Percentiles rank a stretch among this genome's conserved stretches.
phyloP scores from a whole-genome alignment of 169 alveolate genomes.

The Perkinsus olseni region DNA sequence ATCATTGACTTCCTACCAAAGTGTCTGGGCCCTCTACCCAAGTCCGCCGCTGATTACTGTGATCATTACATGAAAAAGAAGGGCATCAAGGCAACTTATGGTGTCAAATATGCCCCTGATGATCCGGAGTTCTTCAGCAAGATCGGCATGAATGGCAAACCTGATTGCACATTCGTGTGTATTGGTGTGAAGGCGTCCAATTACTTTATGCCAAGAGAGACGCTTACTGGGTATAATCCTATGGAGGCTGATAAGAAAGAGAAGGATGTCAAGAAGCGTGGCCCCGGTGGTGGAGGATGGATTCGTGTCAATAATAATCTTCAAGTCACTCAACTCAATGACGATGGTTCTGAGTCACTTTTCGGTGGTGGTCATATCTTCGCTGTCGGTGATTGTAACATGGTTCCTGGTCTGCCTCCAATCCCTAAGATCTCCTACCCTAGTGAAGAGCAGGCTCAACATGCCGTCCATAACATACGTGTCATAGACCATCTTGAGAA shows the following conservation, averaged over 20 bases:
- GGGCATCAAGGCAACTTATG: slow-evolving; percentile 24
- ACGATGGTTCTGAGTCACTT: not conserved
- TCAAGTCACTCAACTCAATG: slow-evolving; percentile 21
- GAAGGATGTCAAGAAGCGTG: slow-evolving; percentile 11
- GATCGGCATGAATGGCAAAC: slow-evolving; percentile 25
- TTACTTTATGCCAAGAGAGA: slow-evolving; percentile 35
- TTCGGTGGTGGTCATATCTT: slow-evolving; percentile 27
- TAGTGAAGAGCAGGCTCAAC: slow-evolving; percentile 29
- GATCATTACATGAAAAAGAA: slow-evolving; percentile 20
- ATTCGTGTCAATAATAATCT: slow-evolving; percentile 27
- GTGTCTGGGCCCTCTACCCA: slow-evolving; percentile 29
- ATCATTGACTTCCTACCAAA: slow-evolving; percentile 31
- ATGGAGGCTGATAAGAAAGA: not conserved
- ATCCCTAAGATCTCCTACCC: slow-evolving; percentile 38
- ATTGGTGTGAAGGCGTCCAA: slow-evolving; percentile 34
- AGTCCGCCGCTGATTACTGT: slow-evolving; percentile 29
- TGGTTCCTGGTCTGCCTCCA: slow-evolving; percentile 17
- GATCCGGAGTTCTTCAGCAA: slow-evolving; percentile 24
- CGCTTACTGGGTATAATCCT: slow-evolving; percentile 18
- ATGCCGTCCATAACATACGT: not conserved
- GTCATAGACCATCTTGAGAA: not conserved
- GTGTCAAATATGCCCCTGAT: slow-evolving; percentile 26
- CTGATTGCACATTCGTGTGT: slow-evolving; percentile 32
- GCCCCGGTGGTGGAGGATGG: slow-evolving; percentile 43
- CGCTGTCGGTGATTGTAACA: slow-evolving; percentile 38